Percentiles rank a stretch among this genome's conserved stretches.
These are phyloP conservation scores for Sherardia arvensis DNA, from an alignment of 257 asterid genomes.

Conservation along the genomic window DNA sequence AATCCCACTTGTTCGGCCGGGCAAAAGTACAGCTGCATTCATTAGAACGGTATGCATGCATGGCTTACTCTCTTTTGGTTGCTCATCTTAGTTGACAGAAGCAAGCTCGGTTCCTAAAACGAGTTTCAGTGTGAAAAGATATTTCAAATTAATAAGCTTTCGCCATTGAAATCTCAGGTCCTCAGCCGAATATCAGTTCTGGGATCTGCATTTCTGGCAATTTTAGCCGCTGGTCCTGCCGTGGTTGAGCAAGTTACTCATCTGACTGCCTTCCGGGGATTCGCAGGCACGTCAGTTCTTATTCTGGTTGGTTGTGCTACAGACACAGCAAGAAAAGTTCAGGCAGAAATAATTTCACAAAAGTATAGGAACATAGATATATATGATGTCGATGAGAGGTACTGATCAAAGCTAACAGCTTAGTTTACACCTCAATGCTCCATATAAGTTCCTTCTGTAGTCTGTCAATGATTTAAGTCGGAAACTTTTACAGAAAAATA, in stretches of 20 bases:
- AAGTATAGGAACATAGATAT: conserved; percentile 85
- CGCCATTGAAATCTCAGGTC: conserved; percentile 32
- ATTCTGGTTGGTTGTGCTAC: conserved; percentile 97
- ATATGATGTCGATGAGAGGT: conserved; percentile 53
- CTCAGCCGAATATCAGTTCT: conserved; percentile 91
- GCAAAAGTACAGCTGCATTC: conserved; percentile 79
- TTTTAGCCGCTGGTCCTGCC: conserved; percentile 94
- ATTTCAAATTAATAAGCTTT: neutral
- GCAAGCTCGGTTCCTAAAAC: neutral
- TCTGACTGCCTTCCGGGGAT: conserved; percentile 90
- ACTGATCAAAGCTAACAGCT: conserved; percentile 14
- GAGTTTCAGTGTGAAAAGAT: neutral
- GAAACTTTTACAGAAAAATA: too few relatives aligned
- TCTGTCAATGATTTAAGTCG: too few relatives aligned
- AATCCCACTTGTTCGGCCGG: conserved; percentile 92
- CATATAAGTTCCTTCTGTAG: too few relatives aligned
- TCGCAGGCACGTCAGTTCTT: conserved; percentile 92
- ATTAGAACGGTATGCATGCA: conserved; percentile 56
- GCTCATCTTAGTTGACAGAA: neutral
- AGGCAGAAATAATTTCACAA: conserved; percentile 90
- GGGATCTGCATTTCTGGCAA: conserved; percentile 76
- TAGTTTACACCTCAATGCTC: neutral
- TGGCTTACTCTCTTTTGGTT: neutral
- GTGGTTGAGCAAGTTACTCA: conserved; percentile 87
- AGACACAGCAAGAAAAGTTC: conserved; percentile 92